Percentiles rank a stretch among this genome's conserved stretches.
phyloP scores from a whole-genome alignment of 2,329 filamentous ascomycete species.

The Talaromyces islandicus region DNA sequence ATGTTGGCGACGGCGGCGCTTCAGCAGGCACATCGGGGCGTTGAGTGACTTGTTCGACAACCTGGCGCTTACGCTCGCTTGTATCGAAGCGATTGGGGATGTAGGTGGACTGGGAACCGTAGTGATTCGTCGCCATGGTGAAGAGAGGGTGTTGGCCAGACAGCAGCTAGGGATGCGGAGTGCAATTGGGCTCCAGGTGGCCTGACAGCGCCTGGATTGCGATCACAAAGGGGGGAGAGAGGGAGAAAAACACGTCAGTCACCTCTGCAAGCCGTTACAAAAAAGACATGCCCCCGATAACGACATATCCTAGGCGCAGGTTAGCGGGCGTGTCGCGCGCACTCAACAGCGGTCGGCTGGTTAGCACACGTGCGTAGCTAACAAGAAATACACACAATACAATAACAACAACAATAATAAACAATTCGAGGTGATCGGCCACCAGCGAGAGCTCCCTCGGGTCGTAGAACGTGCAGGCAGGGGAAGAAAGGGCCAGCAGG shows the following conservation, averaged over 20 bases:
- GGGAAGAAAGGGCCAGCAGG: slow-evolving; percentile 1
- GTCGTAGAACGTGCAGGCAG: not conserved
- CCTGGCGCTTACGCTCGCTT: slow-evolving; percentile 12
- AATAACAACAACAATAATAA: not conserved
- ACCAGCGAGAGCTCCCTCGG: not conserved
- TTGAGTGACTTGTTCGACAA: not conserved
- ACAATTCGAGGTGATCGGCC: not conserved
- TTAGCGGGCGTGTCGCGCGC: not conserved
- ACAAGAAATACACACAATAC: not conserved
- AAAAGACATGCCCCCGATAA: not conserved
- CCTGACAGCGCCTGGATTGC: not conserved
- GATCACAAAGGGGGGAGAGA: not conserved
- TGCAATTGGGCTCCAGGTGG: not conserved
- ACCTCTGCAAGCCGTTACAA: not conserved
- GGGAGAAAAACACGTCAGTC: not conserved
- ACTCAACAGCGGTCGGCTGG: not conserved
- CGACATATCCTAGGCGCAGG: not conserved
- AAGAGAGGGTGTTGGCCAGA: not conserved
- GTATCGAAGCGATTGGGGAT: slow-evolving; percentile 12
- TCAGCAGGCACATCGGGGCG: slow-evolving; percentile 8
- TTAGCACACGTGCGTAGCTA: not conserved
- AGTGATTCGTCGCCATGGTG: slow-evolving; percentile 8
- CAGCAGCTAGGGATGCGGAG: not conserved
- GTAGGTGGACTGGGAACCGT: slow-evolving; percentile 4
- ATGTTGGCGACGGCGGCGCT: slow-evolving; percentile 67